Evolutionary conservation across 192 early-diverging fungal species (phyloP).

Genomic region (Irineochytrium annulatum): DNA sequence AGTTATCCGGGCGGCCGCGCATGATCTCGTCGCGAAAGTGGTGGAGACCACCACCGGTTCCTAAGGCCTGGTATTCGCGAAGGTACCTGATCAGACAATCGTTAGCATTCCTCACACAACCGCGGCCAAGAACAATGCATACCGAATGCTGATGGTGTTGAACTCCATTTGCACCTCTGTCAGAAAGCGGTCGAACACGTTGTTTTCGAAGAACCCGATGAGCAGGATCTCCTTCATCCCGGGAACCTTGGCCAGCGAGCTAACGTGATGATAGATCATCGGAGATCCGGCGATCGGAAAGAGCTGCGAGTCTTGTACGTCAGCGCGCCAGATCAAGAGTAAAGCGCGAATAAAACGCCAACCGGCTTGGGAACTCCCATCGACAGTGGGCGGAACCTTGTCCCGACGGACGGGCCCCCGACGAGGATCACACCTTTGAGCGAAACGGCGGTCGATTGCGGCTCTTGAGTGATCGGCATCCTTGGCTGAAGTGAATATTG

Average conservation of each 20-base stretch:
- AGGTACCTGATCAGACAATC: conserved; percentile 66
- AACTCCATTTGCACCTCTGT: conserved; percentile 83
- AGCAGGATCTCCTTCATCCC: conserved; percentile 91
- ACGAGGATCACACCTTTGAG: conserved; percentile 94
- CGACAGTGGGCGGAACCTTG: conserved; percentile 94
- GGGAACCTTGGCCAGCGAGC: conserved; percentile 80
- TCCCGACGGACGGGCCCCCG: conserved; percentile 95
- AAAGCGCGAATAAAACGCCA: neutral
- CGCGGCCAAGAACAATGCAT: neutral
- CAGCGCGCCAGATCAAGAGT: neutral
- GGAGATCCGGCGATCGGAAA: conserved; percentile 96
- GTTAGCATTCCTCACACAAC: conserved; percentile 4
- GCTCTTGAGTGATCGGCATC: too few species aligned
- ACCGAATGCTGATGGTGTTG: conserved; percentile 80
- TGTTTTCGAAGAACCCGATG: conserved; percentile 96
- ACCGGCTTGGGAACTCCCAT: conserved; percentile 92
- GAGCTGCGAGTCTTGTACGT: too few species aligned
- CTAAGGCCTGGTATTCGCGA: conserved; percentile 94
- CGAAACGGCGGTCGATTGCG: neutral
- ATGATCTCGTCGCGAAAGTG: conserved; percentile 99
- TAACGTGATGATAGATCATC: conserved; percentile 96
- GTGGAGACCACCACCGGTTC: conserved; percentile 95
- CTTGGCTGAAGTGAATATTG: too few species aligned
- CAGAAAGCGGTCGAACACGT: conserved; percentile 86
- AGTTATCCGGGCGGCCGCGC: conserved; percentile 80